Evolutionary conservation across 129 eudicot genomes (phyloP), one percentile per base, ranked within the genome.

Genomic region (Saposhnikovia divaricata): DNA sequence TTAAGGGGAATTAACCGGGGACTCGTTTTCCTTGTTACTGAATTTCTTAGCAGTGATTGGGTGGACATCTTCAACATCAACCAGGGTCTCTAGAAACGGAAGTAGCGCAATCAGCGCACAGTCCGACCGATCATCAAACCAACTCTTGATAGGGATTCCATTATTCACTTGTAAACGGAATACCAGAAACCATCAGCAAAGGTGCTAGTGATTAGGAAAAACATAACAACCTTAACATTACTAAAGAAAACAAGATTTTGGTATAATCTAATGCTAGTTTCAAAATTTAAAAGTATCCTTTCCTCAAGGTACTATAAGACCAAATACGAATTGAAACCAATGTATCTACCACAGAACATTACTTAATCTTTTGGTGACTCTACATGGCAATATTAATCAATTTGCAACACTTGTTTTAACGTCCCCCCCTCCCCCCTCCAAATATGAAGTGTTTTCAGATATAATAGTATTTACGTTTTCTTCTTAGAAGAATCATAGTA

Each of bases 91-190:
- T 44, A 96, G 87, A 74, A 96, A 96, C 37, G 99, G 97, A 80
- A 96, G 91, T 40, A 96, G 81, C 9, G 93, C 81, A 79, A 96
- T 82, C 75, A 96, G 86, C 45, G 92, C 96, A 87, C 80, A 81
- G 81, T 96, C 99, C 57, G 96, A 86, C 45, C 89, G 96, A 84
- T 96, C 99, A 81, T 82, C 93, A 81, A 92, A 96, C 99, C 99
- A 96, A 88, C 99, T 96, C 89, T 89, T 92, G 53, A 96, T 92
- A 31, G 99, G 99, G 81, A 96, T 96, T 63, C 99, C 99, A 77
- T 96, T 96, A 85, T 96, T 96, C 83, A 96, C 91, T 89, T 96
- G 99, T 84, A 90, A 79, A 23, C 93, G 87, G 86, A 90, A 96
- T 78, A 96, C 99, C 99, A 92, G 88, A 82, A 82, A 89, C 47